Base-by-base conservation (phyloP, 768 basidiomycete genomes). In the Leccinum barrowsii region DNA sequence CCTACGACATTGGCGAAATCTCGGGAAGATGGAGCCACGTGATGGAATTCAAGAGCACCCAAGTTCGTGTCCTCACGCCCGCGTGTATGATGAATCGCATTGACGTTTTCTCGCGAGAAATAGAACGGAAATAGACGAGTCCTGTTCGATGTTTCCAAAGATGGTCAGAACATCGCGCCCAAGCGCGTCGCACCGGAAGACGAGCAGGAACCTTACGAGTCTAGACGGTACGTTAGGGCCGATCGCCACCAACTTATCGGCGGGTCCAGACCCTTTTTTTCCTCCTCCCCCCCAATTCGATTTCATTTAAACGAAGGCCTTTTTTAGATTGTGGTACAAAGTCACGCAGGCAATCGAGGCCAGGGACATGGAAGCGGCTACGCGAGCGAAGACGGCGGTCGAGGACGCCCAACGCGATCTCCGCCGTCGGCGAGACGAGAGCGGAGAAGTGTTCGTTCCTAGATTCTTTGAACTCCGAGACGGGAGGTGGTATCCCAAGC, bases 301-400 rank as follows among this genome's bases (percentile, higher is more conserved):
- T 4, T 48, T 26, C n/a, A 42, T 42, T 30, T 8, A 30, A 50
- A 50, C 12, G 50, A 32, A 40, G 8, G n/a, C 30, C 5, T 11
- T 32, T 30, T 17, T 28, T 30, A 50, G 56, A 65, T 74, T 98
- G 54, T 99, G 97, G 97, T 68, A 77, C 40, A 79, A 85, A 49
- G 76, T 99, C 46, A 98, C 97, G 24, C 76, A 80, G 17, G 97
- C 96, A 19, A 98, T 99, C 73, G 70, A 80, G 30, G 78, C 78
- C 32, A 92, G 89, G 68, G 94, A 99, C 71, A 96, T 98, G 93
- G 92, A 95, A 65, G 87, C 84, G 11, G 97, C 97, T 22, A 97
- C 94, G 4, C 83, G 82, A 26, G 92, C 93, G 50, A 99, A 99
- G 79, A 83, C 84, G 2, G 80, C 81, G 12, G 91, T 99, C 1